phyloP scores from a whole-genome alignment of 2,329 filamentous ascomycete species.

The Arthrocladium fulminans region DNA sequence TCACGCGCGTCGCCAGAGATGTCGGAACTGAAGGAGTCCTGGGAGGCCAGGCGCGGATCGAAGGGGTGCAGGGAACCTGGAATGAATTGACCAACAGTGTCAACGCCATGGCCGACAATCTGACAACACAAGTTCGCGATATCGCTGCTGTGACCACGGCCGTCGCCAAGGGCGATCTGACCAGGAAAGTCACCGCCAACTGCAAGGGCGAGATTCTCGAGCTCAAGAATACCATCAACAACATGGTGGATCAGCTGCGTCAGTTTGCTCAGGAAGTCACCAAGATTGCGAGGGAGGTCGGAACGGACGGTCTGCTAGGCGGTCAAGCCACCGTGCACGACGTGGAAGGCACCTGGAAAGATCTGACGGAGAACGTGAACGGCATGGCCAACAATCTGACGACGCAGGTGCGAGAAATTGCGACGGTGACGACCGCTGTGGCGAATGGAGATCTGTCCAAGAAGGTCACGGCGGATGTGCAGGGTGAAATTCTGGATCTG shows the following conservation, averaged over 20 bases:
- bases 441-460: slow-evolving; percentile 88
- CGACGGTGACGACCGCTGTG: slow-evolving; percentile 90
- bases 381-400: slow-evolving; percentile 98
- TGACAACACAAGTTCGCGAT: slow-evolving; percentile 84
- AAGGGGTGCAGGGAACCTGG: slow-evolving; percentile 81
- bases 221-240: slow-evolving; percentile 97
- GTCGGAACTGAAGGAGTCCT: slow-evolving; percentile 77
- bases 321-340: slow-evolving; percentile 94
- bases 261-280: slow-evolving; percentile 97
- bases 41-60: slow-evolving; percentile 73
- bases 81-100: slow-evolving; percentile 79
- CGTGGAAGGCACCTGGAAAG: slow-evolving; percentile 94
- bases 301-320: slow-evolving; percentile 86
- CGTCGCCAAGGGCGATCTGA: slow-evolving; percentile 75
- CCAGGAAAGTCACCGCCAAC: slow-evolving; percentile 90
- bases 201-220: slow-evolving; percentile 86
- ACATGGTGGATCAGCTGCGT: slow-evolving; percentile 95
- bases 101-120: slow-evolving; percentile 79
- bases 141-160: slow-evolving; percentile 72
- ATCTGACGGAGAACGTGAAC: slow-evolving; percentile 92
- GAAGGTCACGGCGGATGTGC: slow-evolving; percentile 89
- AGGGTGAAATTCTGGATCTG: slow-evolving; percentile 87
- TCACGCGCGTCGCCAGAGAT: slow-evolving; percentile 72
- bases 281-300: slow-evolving; percentile 90
- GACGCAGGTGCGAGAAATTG: slow-evolving; percentile 94